Base-by-base conservation (phyloP, 2,329 filamentous ascomycete species). In the Sclerotinia glacialis region DNA sequence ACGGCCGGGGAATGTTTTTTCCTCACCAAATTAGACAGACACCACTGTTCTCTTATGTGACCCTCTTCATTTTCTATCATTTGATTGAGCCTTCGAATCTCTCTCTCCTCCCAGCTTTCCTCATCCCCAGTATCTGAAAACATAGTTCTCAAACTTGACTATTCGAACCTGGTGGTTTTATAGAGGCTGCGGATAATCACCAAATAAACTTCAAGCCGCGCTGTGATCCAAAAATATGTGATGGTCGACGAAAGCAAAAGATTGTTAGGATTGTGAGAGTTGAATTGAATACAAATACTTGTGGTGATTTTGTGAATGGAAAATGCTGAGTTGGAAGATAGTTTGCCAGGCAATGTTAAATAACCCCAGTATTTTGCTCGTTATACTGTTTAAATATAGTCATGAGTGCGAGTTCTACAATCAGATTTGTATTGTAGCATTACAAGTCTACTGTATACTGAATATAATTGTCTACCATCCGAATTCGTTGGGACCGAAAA, bases 321-420 rank as follows among this genome's bases (percentile, higher is more conserved):
- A 5, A 16, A 34, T 5, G 11, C 2, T 31, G 18, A n/a, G n/a
- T n/a, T n/a, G 26, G 3, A 5, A 46, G 40, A n/a, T 14, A 2
- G 26, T 6, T 56, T 11, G 49, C 49, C 11, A 50, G 37, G 8
- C 9, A 1, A 40, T 23, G 3, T 8, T 56, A 44, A 3, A 54
- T n/a, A 54, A n/a, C n/a, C 7, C 3, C 0, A n/a, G 18, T 8
- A 16, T 31, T 12, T 2, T 58, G 18, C 26, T 28, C 9, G 0
- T n/a, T n/a, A n/a, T n/a, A n/a, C n/a, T n/a, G n/a, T n/a, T n/a
- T n/a, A n/a, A n/a, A n/a, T n/a, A n/a, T n/a, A n/a, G n/a, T n/a
- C 2, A 1, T 11, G 6, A 18, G 8, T 1, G n/a, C 9, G 12
- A 2, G 0, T 11, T 2, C 14, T 12, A 28, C 1, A 11, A 3